A percentile compares a stretch with the other conserved stretches of the same genome.
Evolutionary conservation across 1,284 basidiomycete species (phyloP).

Genomic region (Rhodotorula sp.): DNA sequence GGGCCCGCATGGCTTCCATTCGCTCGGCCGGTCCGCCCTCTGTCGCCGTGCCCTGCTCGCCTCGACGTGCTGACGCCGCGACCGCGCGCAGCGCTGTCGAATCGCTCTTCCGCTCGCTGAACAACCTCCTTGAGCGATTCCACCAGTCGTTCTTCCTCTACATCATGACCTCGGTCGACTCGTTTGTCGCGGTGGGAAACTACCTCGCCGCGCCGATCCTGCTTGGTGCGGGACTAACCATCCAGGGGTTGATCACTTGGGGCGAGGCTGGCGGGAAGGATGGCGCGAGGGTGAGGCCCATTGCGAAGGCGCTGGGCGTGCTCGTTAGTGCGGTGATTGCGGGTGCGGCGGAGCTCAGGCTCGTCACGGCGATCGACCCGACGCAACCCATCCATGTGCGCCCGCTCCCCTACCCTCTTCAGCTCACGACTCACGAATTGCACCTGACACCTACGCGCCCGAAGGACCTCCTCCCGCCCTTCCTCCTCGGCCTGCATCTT

Average conservation of each 20-base stretch:
- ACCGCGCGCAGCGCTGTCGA: conserved; percentile 65
- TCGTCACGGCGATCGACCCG: conserved; percentile 25
- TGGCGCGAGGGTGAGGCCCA: conserved; percentile 48
- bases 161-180: conserved; percentile 70
- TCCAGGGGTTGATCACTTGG: conserved; percentile 75
- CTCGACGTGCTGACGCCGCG: neutral
- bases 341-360: conserved; percentile 32
- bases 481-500: conserved; percentile 39
- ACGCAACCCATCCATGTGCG: conserved; percentile 29
- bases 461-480: conserved; percentile 28
- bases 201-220: conserved; percentile 84
- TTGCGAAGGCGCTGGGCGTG: conserved; percentile 59
- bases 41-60: rapidly evolving
- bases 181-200: conserved; percentile 82
- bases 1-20: conserved; percentile 93
- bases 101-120: conserved; percentile 80
- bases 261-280: conserved; percentile 53
- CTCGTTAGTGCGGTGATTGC: conserved; percentile 53
- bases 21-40: conserved; percentile 71
- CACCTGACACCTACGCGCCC: neutral
- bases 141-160: conserved; percentile 97
- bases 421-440: neutral
- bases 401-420: conserved; percentile 42
- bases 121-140: conserved; percentile 88
- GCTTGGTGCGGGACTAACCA: conserved; percentile 76